These are phyloP conservation scores for Suhomyces bribrorum DNA, from an alignment of 1,139 yeast genomes.

Conservation along the genomic window DNA sequence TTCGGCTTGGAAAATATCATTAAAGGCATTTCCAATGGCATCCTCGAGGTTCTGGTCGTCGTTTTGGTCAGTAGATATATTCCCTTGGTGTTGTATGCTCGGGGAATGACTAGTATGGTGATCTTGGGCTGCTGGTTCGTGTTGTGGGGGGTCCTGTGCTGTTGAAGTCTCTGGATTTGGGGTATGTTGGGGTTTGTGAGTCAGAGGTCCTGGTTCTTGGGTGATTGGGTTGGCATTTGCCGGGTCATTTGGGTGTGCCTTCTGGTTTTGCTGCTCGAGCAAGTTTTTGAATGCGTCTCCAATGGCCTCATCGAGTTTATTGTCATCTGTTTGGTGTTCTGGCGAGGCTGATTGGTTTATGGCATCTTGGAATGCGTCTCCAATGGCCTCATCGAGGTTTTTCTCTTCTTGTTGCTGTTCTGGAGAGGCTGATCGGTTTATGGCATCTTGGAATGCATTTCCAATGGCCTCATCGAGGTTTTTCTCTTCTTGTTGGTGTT, in stretches of 20 bases:
- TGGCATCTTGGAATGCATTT: slow-evolving; percentile 13
- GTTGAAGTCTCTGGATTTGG: too few relatives aligned
- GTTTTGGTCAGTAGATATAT: too few relatives aligned
- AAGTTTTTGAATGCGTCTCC: slow-evolving; percentile 15
- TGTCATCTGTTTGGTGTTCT: slow-evolving; percentile 9
- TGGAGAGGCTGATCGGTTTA: slow-evolving; percentile 11
- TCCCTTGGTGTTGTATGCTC: too few relatives aligned
- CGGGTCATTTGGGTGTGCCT: not conserved
- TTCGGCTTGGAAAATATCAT: slow-evolving; percentile 10
- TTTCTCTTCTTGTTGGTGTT: slow-evolving; percentile 1
- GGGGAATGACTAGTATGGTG: too few relatives aligned
- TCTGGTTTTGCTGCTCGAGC: not conserved
- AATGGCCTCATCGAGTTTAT: slow-evolving; percentile 16
- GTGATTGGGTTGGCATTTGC: not conserved
- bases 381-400: slow-evolving; percentile 17
- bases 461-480: slow-evolving; percentile 17
- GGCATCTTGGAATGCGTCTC: slow-evolving; percentile 15
- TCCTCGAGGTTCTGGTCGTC: slow-evolving; percentile 16
- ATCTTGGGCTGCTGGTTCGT: too few relatives aligned
- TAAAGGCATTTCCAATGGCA: slow-evolving; percentile 31
- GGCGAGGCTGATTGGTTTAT: slow-evolving; percentile 2
- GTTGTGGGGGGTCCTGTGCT: too few relatives aligned
- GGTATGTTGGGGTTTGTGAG: too few relatives aligned
- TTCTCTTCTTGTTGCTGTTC: slow-evolving; percentile 7
- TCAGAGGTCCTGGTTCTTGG: not conserved